These are phyloP conservation scores for Phytophthora capsici DNA, from an alignment of 352 stramenopile species.

Conservation along the genomic window DNA sequence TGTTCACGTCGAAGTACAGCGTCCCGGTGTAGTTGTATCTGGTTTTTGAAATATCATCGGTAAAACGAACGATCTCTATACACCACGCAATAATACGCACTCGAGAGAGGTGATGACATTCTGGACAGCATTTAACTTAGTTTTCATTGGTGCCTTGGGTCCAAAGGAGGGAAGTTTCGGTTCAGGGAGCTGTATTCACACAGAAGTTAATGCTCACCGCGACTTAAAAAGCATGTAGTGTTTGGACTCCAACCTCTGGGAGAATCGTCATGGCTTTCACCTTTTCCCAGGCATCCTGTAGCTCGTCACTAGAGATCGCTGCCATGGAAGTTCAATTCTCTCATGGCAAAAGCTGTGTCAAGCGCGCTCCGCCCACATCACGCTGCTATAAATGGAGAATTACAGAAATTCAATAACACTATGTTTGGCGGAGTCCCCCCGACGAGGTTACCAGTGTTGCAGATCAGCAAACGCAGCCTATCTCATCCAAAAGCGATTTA, in stretches of 20 bases:
- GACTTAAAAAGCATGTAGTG: background rate
- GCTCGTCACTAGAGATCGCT: slow-evolving; percentile 63
- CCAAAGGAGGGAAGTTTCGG: slow-evolving; percentile 68
- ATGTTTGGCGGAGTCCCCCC: background rate
- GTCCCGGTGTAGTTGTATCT: slow-evolving; percentile 91
- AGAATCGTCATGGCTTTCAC: slow-evolving; percentile 64
- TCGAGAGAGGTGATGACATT: slow-evolving; percentile 74
- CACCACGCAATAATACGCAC: slow-evolving; percentile 31
- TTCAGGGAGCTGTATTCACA: slow-evolving; percentile 47
- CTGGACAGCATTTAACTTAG: slow-evolving; percentile 62
- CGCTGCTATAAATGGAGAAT: slow-evolving; percentile 24
- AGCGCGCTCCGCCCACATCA: background rate
- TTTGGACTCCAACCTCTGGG: slow-evolving; percentile 46
- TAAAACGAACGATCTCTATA: slow-evolving; percentile 1
- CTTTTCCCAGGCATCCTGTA: slow-evolving; percentile 73
- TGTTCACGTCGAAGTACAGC: slow-evolving; percentile 87
- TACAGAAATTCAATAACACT: background rate
- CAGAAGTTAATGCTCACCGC: background rate
- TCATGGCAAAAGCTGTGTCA: background rate
- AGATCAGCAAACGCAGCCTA: background rate
- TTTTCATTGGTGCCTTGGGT: slow-evolving; percentile 66
- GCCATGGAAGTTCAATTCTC: slow-evolving; percentile 45
- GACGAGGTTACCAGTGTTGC: background rate
- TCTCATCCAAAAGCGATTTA: slow-evolving; percentile 29
- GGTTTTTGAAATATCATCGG: background rate